Percentiles rank a stretch among this genome's conserved stretches.
Evolutionary conservation across 331 rosid species (phyloP).

Genomic region (Prunus yedoensis): DNA sequence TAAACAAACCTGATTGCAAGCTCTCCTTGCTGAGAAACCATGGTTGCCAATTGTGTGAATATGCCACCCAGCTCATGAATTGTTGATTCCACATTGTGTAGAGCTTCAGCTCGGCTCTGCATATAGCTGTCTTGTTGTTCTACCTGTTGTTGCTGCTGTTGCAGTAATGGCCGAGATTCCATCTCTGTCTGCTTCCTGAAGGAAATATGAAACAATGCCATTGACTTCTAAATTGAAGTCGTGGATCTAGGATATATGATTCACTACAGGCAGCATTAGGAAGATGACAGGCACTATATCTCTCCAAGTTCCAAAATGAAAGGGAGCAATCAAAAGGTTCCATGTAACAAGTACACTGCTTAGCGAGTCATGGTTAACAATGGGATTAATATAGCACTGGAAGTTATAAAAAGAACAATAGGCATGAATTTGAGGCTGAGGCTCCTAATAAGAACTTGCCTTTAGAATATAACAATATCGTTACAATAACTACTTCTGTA

Average conservation of each 20-base stretch:
- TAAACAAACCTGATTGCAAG: conserved; percentile 76
- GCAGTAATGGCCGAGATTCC: conserved; percentile 74
- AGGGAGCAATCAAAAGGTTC: neutral
- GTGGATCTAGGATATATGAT: conserved; percentile 1
- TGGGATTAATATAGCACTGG: neutral
- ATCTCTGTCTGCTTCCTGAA: conserved; percentile 78
- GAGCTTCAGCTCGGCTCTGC: conserved; percentile 96
- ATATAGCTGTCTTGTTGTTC: conserved; percentile 72
- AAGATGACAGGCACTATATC: neutral
- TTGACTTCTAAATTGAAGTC: neutral
- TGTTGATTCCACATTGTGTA: conserved; percentile 91
- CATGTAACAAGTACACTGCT: neutral
- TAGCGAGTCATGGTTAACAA: neutral
- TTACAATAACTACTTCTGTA: neutral
- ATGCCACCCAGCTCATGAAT: conserved; percentile 88
- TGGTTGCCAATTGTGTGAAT: conserved; percentile 88
- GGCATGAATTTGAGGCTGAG: neutral
- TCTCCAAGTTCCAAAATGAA: neutral
- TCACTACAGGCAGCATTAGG: conserved; percentile 1
- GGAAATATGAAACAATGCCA: conserved; percentile 12
- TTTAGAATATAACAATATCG: neutral
- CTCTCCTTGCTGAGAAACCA: conserved; percentile 96
- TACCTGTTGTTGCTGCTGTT: conserved; percentile 31
- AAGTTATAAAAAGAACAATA: neutral
- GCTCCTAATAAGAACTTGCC: neutral